Percentiles rank a stretch among this genome's conserved stretches.
These are phyloP conservation scores for Phytopythium cucurbitacearum DNA, from an alignment of 352 stramenopile species.

Conservation along the genomic window DNA sequence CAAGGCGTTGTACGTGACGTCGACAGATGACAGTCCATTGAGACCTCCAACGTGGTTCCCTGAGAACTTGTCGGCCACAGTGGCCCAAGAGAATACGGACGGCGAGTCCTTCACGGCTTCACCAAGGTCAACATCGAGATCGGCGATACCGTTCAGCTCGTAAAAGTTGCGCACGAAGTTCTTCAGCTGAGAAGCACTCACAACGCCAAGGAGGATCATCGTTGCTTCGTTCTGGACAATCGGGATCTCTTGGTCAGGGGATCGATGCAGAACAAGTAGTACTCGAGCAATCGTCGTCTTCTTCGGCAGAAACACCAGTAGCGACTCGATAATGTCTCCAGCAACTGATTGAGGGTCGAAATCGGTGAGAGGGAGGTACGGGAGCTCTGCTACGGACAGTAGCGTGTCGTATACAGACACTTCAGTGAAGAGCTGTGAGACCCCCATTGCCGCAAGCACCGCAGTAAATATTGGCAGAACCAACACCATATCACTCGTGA, in stretches of 20 bases:
- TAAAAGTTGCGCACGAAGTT: slow-evolving; percentile 67
- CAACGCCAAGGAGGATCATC: slow-evolving; percentile 68
- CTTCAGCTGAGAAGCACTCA: slow-evolving; percentile 49
- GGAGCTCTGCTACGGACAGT: slow-evolving; percentile 61
- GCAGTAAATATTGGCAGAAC: slow-evolving; percentile 82
- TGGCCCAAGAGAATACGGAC: slow-evolving; percentile 49
- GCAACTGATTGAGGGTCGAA: slow-evolving; percentile 55
- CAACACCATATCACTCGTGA: slow-evolving; percentile 77
- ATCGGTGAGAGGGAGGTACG: slow-evolving; percentile 82
- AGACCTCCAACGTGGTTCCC: slow-evolving; percentile 52
- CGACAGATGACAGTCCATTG: slow-evolving; percentile 55
- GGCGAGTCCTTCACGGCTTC: slow-evolving; percentile 38
- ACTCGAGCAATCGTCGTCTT: slow-evolving; percentile 64
- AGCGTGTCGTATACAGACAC: slow-evolving; percentile 86
- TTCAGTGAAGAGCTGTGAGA: slow-evolving; percentile 58
- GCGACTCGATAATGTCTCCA: slow-evolving; percentile 64
- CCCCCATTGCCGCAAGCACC: slow-evolving; percentile 58
- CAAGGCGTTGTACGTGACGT: slow-evolving; percentile 67
- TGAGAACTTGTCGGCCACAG: slow-evolving; percentile 53
- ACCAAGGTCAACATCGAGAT: slow-evolving; percentile 70
- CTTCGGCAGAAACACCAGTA: slow-evolving; percentile 74
- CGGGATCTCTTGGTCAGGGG: slow-evolving; percentile 69
- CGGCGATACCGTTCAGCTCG: slow-evolving; percentile 33
- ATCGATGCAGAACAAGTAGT: slow-evolving; percentile 62
- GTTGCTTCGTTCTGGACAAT: slow-evolving; percentile 63